phyloP scores from a whole-genome alignment of 2,329 filamentous ascomycete genomes.

The Aspergillus sojae region DNA sequence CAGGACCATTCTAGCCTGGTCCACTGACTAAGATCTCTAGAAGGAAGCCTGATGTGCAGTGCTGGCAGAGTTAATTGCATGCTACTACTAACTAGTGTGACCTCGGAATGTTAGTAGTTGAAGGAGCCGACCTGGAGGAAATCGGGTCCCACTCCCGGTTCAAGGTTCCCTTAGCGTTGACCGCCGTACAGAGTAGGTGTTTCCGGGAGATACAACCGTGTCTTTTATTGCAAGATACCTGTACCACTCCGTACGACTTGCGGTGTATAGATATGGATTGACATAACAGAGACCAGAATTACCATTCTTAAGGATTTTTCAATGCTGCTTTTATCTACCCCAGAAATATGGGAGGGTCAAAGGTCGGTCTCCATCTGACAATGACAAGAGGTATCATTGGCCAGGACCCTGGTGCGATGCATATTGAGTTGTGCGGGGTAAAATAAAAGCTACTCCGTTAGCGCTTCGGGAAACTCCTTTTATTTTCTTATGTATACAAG shows the following conservation, averaged over 20 bases:
- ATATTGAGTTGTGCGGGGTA: constrained; percentile 10
- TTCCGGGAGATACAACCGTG: not conserved
- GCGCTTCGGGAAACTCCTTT: not conserved
- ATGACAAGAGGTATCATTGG: constrained; percentile 10
- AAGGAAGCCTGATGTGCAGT: not conserved
- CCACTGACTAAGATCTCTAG: constrained; percentile 18
- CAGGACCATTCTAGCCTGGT: constrained; percentile 15
- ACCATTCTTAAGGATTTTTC: not conserved
- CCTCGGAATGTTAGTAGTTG: not conserved
- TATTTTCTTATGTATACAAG: not conserved
- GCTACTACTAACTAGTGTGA: not conserved
- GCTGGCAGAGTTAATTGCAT: not conserved
- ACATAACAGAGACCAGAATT: not conserved
- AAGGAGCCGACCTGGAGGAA: not conserved
- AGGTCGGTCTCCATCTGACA: constrained; percentile 9
- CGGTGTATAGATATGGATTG: not conserved
- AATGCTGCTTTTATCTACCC: not conserved
- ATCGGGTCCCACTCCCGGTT: not conserved
- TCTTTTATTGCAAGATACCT: not conserved
- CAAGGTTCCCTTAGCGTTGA: not conserved
- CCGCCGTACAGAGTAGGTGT: not conserved
- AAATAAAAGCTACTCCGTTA: not conserved
- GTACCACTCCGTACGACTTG: not conserved
- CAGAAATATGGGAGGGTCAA: not conserved
- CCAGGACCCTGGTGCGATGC: not conserved